These are phyloP conservation scores for Anacardium occidentale DNA, from an alignment of 345 rosid species.

Conservation along the genomic window DNA sequence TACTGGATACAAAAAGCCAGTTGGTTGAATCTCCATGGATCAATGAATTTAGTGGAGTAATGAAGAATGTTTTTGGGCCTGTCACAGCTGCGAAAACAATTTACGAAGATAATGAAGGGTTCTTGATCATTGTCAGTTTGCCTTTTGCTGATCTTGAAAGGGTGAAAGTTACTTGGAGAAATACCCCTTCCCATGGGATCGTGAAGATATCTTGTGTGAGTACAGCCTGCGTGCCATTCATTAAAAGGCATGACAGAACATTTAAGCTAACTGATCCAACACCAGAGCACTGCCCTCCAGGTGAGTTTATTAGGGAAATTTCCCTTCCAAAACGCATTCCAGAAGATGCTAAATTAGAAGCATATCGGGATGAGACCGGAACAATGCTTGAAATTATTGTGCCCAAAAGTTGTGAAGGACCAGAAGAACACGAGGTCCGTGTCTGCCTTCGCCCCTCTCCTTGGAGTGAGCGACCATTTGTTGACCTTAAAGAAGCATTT, in stretches of 20 bases:
- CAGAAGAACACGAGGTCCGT: conserved; percentile 91
- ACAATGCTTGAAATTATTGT: conserved; percentile 72
- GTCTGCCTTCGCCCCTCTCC: conserved; percentile 70
- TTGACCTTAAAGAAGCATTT: conserved; percentile 33
- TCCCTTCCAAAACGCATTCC: conserved; percentile 77
- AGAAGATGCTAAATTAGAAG: conserved; percentile 84
- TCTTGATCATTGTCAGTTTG: conserved; percentile 65
- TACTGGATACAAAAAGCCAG: conserved; percentile 46
- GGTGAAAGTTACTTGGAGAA: conserved; percentile 90
- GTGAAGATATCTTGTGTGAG: conserved; percentile 81
- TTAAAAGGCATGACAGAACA: conserved; percentile 74
- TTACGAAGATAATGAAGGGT: conserved; percentile 77
- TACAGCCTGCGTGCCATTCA: conserved; percentile 69
- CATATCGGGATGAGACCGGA: conserved; percentile 69
- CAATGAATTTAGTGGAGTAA: conserved; percentile 61
- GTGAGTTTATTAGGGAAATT: conserved; percentile 76
- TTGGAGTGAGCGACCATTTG: conserved; percentile 44
- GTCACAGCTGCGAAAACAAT: conserved; percentile 81
- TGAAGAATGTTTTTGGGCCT: conserved; percentile 73
- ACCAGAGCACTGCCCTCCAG: conserved; percentile 93
- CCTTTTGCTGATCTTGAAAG: conserved; percentile 77
- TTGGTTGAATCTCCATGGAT: conserved; percentile 55
- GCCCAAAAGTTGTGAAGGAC: conserved; percentile 75
- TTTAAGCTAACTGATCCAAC: conserved; percentile 88
- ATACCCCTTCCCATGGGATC: conserved; percentile 64